Evolutionary conservation across 495 filamentous ascomycete species (phyloP), one percentile per base, ranked within the genome.

Genomic region (Penicillium alfredii): DNA sequence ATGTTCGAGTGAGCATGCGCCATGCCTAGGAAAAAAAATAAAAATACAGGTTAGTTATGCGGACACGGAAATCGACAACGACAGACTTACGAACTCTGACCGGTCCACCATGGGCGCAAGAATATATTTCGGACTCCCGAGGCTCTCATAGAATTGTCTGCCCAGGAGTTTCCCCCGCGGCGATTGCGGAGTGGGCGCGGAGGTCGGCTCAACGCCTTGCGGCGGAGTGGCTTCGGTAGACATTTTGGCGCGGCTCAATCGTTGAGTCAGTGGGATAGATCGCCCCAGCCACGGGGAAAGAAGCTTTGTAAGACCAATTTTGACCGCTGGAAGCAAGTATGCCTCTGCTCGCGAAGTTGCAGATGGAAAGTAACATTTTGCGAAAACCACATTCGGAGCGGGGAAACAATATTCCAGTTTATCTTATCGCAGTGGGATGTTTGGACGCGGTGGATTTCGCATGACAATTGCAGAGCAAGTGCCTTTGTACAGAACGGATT

Each of bases 51-150:
- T 68, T 30, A 56, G 56, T 40, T 18, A 28, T 38, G 11, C 8
- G 8, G n/a, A 27, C 21, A 21, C 3, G 1, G 21, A n/a, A 15
- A 20, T 26, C 13, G 30, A 28, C 6, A 40, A 9, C 16, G 17
- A 44, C 38, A 37, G 22, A 68, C 81, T 42, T 71, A 95, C 90
- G 66, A 95, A 94, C 68, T 98, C 93, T 3, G 88, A 94, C 55
- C 95, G 84, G 47, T 97, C 92, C 13, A 99, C 92, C 92, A 99
- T 99, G 20, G 92, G 92, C 21, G 92, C 92, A 17, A 99, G 73
- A 25, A 97, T 76, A 45, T 84, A 80, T 53, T 84, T 93, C 0
- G 92, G 92, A 38, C 81, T 87, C 8, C 93, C 92, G 37, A 99
- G 77, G 48, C 84, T 92, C 59, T 94, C 78, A 51, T 95, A 98